phyloP scores from a whole-genome alignment of 345 rosid species.

The Clausena lansium region DNA sequence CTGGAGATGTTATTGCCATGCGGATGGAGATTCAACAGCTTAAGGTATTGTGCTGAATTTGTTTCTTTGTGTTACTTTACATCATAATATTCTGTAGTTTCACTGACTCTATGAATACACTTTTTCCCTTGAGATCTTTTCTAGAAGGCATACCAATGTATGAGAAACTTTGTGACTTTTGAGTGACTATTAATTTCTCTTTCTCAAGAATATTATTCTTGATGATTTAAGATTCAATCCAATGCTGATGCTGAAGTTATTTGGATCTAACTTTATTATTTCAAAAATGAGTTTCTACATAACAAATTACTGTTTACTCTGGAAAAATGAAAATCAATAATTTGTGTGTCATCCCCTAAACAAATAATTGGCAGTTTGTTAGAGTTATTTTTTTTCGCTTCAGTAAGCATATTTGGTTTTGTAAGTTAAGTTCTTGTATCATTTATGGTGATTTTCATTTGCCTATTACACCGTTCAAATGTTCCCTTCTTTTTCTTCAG shows the following conservation, averaged over 20 bases:
- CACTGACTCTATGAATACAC: no score
- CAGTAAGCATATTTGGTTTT: not conserved
- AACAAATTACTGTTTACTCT: not conserved
- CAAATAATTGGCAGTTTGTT: not conserved
- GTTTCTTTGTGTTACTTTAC: not conserved
- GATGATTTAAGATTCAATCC: not conserved
- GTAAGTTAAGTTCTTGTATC: not conserved
- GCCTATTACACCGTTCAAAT: conserved; percentile 11
- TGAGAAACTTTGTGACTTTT: not conserved
- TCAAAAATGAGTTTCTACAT: not conserved
- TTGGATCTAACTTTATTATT: not conserved
- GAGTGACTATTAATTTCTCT: not conserved
- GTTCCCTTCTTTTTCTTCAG: conserved; percentile 31
- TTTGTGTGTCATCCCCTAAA: not conserved
- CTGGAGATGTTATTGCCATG: conserved; percentile 95
- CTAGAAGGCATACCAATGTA: not conserved
- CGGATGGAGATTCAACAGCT: conserved; percentile 92
- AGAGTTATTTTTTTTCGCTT: not conserved
- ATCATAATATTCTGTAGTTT: not conserved
- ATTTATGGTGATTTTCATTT: not conserved
- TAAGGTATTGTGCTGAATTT: conserved; percentile 47
- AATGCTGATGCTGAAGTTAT: not conserved
- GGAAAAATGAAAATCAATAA: not conserved
- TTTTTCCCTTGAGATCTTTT: not conserved
- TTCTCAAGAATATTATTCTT: not conserved